Conservation (phyloP, 805 yeast genomes). For the Candida mattraensis region DNA sequence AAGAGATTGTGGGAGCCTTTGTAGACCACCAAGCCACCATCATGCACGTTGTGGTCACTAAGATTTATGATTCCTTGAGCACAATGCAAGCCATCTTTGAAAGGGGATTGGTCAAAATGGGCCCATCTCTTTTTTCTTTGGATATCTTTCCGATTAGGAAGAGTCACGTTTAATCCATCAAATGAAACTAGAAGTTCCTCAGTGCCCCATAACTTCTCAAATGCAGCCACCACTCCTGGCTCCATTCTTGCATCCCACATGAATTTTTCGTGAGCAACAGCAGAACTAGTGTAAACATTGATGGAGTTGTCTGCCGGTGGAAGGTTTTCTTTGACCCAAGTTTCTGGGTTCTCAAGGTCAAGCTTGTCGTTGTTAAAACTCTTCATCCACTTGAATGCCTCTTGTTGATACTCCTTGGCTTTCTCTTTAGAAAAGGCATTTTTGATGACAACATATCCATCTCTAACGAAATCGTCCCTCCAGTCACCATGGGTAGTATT, state of each 20-base stretch:
- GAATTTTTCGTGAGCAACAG: conserved; percentile 32
- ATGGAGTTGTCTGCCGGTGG: conserved; percentile 26
- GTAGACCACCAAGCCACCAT: conserved; percentile 35
- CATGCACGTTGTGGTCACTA: conserved; percentile 24
- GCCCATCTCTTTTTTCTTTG: conserved; percentile 28
- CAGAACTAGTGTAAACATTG: conserved; percentile 21
- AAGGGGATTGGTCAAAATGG: conserved; percentile 37
- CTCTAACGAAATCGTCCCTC: conserved; percentile 30
- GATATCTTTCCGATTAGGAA: conserved; percentile 27
- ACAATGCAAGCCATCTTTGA: conserved; percentile 31
- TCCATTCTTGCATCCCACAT: conserved; percentile 37
- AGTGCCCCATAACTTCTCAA: conserved; percentile 34
- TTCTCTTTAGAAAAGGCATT: conserved; percentile 27
- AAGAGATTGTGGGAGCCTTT: conserved; percentile 25
- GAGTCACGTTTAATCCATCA: conserved; percentile 32
- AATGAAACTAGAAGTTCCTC: conserved; percentile 35
- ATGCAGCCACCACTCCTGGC: conserved; percentile 27
- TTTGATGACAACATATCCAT: conserved; percentile 36
- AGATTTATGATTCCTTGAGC: conserved; percentile 36
- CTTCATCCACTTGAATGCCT: conserved; percentile 28
- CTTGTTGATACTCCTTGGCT: conserved; percentile 25
- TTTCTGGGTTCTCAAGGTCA: conserved; percentile 27
- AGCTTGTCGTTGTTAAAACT: conserved; percentile 22
- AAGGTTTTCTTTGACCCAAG: conserved; percentile 32
- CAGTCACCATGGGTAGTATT: conserved; percentile 23